These are phyloP conservation scores for Botrytis elliptica DNA, from an alignment of 2,329 filamentous ascomycete species.

Conservation along the genomic window DNA sequence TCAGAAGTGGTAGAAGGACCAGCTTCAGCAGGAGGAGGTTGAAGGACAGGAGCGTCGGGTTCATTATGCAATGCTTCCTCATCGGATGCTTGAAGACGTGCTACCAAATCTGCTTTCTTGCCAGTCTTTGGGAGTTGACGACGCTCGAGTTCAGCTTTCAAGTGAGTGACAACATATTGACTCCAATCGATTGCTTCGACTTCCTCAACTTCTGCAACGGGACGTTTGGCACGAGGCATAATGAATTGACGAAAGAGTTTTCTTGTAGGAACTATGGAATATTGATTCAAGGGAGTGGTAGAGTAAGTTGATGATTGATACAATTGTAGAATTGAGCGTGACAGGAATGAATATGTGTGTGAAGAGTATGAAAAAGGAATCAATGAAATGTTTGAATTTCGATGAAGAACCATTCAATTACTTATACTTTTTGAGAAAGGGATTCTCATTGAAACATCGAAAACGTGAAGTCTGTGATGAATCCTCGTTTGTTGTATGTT, in stretches of 20 bases:
- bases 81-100: conserved; percentile 54
- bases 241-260: background rate
- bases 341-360: background rate
- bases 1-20: conserved; percentile 1
- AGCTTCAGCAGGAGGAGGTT: background rate
- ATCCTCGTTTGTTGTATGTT: background rate
- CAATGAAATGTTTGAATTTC: background rate
- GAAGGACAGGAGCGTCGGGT: background rate
- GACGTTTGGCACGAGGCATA: conserved; percentile 18
- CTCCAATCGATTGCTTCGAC: conserved; percentile 42
- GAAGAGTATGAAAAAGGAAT: background rate
- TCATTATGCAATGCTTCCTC: conserved; percentile 20
- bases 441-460: background rate
- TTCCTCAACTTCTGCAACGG: background rate
- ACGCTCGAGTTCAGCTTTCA: conserved; percentile 70
- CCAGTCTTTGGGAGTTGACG: conserved; percentile 65
- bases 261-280: background rate
- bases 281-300: background rate
- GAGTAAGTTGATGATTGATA: background rate
- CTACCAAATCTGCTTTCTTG: conserved; percentile 66
- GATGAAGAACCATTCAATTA: conserved; percentile 5
- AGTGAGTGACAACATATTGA: conserved; percentile 65
- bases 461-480: background rate
- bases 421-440: conserved; percentile 11
- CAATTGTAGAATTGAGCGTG: background rate